Base-by-base conservation (phyloP, 192 early-diverging fungal species). In the Linnemannia schmuckeri region DNA sequence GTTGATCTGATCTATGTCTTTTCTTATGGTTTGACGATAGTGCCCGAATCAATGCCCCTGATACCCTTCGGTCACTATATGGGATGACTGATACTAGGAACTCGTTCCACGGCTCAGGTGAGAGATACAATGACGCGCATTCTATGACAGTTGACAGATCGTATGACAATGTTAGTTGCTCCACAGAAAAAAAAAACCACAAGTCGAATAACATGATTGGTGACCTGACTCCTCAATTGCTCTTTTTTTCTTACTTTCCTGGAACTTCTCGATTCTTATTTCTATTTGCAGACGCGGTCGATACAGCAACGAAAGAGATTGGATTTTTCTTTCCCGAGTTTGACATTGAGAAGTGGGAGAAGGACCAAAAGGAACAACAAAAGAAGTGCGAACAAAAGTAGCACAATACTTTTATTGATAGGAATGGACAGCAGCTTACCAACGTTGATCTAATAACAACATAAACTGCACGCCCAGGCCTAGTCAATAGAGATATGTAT, bases 51-150 rank as follows among this genome's bases (percentile, higher is more conserved):
- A 40, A 84, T 71, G 89, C 89, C 7, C 93, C 92, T 35, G 33
- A 81, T 40, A 92, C 92, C 13, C 78, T 95, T 24, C 87, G 94
- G 30, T 91, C 94, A 13, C 76, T 91, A 5, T 95, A 91, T 80
- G 95, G 94, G 3, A 76, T 96, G 81, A 95, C 94, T 0, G 95
- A 96, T 77, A 95, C 95, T 3, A 70, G 95, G 35, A 96, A 96
- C 77, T 94, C 94, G 1, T 95, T 95, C 55, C 95, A 96, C 81
- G 95, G 95, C 0, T 95, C 94, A 61, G 92, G 92, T 93, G 91
- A 70, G 9, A 30, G 12, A 13, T 13, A 17, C 2, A 38, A 44
- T 40, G 5, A 52, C 49, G 15, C 33, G 27, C 66, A 24, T 10
- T 40, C 49, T 30, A 54, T 37, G 12, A 35, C 54, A 22, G 35